A percentile compares a stretch with the other conserved stretches of the same genome.
phyloP scores from a whole-genome alignment of 1,284 basidiomycete genomes.

The Apiotrichum akiyoshidainum region DNA sequence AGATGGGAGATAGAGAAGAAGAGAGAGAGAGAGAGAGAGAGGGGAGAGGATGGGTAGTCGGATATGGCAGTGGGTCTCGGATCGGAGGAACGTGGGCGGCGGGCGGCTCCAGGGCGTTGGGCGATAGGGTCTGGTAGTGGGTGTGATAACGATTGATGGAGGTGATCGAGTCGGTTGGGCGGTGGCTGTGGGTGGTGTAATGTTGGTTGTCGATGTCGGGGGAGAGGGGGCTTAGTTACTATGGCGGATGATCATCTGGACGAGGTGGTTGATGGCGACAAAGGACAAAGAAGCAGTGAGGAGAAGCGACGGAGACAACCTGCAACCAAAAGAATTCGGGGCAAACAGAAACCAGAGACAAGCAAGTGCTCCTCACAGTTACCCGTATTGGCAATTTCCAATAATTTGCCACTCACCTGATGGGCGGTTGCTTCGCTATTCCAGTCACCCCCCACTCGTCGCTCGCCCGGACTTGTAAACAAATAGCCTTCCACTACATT shows the following conservation, averaged over 20 bases:
- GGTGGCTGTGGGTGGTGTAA: not conserved
- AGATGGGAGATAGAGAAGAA: no score
- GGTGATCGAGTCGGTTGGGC: not conserved
- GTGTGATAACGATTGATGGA: not conserved
- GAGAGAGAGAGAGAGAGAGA: no score
- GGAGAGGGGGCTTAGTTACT: not conserved
- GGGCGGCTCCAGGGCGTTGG: not conserved
- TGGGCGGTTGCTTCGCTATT: no score
- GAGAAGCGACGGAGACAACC: not conserved
- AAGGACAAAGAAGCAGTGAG: not conserved
- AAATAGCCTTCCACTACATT: no score
- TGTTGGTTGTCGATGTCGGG: not conserved
- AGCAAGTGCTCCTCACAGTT: no score
- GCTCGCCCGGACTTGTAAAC: no score
- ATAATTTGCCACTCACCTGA: no score
- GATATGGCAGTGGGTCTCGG: conserved; percentile 8
- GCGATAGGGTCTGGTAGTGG: not conserved
- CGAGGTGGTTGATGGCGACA: not conserved
- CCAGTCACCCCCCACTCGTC: no score
- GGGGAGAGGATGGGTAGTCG: no score
- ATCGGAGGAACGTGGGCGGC: conserved; percentile 6
- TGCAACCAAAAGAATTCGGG: no score
- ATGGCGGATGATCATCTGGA: not conserved
- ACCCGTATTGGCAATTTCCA: no score
- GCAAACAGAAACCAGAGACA: no score